Base-by-base conservation (phyloP, 140 eudicot genomes). In the Oenanthe javanica region DNA sequence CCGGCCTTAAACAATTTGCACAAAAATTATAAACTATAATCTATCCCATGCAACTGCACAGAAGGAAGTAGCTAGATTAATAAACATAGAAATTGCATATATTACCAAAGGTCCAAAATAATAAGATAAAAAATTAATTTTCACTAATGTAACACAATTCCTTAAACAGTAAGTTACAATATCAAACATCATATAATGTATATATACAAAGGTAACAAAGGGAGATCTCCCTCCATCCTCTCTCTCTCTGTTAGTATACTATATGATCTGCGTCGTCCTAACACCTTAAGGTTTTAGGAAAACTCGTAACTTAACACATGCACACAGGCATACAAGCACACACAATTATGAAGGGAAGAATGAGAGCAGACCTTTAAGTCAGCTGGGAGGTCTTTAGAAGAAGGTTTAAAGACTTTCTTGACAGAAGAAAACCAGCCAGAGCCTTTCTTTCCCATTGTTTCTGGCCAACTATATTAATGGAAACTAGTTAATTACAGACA, bases 381-480 rank as follows among this genome's bases (percentile, higher is more conserved):
- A 25, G n/a, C n/a, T n/a, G 86, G 88, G 72, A 81, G 80, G 50
- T 90, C 96, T 48, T 84, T 90, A 57, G 88, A 84, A 23, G 97
- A 86, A 72, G 91, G 87, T 79, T 89, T 95, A 80, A 95, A 95
- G 21, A 91, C 99, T 80, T 82, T 92, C 89, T 90, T 94, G 64
- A 94, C 95, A 0, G 94, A 18, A 2, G 97, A 89, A 79, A 94
- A 94, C 99, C 99, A 94, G 5, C 99, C 89, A 40, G 87, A 83
- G 9, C 97, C 92, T 85, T 93, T 93, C 90, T 94, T 94, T 57
- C 99, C 99, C 99, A 94, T 94, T 3, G 43, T 71, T 54, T 83
- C 86, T 72, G 74, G 52, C 82, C 54, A 78, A 78, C 7, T 25
- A 11, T 59, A 43, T 57, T 38, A 5, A 14, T 19, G 45, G 59